These are phyloP conservation scores for Ensete ventricosum DNA, from an alignment of 176 grass and related monocot species.

Conservation along the genomic window DNA sequence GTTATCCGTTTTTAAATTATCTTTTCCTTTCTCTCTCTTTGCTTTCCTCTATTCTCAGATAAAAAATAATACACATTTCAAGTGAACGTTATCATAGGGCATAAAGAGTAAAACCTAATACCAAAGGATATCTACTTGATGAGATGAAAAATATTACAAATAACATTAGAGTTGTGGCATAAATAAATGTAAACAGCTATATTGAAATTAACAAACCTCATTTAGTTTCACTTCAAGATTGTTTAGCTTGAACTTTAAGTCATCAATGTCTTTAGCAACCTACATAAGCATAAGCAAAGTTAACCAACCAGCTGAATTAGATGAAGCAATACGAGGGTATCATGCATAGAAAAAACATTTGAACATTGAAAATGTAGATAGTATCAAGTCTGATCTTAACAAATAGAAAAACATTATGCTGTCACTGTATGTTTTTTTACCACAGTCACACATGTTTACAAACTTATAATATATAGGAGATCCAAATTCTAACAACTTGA, in stretches of 20 bases:
- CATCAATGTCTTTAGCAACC: constrained; percentile 82
- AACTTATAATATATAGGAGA: background rate
- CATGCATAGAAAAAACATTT: background rate
- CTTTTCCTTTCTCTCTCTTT: too few species aligned
- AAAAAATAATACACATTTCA: too few species aligned
- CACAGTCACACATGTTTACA: background rate
- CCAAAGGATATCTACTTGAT: too few species aligned
- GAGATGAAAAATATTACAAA: too few species aligned
- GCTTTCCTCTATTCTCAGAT: too few species aligned
- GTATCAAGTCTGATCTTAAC: background rate
- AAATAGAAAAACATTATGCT: background rate
- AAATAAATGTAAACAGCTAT: too few species aligned
- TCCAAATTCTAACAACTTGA: background rate
- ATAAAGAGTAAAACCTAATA: too few species aligned
- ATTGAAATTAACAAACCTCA: constrained; percentile 42
- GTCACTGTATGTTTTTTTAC: background rate
- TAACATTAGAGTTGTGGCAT: too few species aligned
- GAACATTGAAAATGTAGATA: background rate
- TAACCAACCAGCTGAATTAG: constrained; percentile 14
- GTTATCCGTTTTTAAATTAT: too few species aligned
- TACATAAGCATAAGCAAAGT: constrained; percentile 31
- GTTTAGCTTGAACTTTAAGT: constrained; percentile 71
- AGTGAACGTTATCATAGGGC: too few species aligned
- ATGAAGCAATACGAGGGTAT: too few species aligned
- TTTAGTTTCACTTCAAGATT: constrained; percentile 73